Conservation (phyloP, 495 filamentous ascomycete species). For the Penicillium goetzii region DNA sequence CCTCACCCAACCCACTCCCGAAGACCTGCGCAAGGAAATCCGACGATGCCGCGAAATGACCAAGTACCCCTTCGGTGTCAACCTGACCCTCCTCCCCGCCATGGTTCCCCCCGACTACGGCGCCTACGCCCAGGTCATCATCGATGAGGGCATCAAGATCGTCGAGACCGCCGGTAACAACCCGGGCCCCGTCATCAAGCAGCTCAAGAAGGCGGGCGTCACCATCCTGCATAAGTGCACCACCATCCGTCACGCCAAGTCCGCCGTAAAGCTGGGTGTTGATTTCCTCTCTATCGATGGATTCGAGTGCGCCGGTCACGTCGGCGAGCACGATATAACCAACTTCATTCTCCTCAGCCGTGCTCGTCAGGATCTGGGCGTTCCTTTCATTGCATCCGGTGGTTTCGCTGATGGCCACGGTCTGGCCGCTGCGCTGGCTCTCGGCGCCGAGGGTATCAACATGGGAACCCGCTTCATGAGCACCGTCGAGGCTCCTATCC, state of each 20-base stretch:
- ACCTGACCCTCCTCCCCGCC: slow-evolving; percentile 92
- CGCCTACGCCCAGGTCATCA: slow-evolving; percentile 89
- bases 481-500: slow-evolving; percentile 89
- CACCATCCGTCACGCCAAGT: slow-evolving; percentile 90
- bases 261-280: slow-evolving; percentile 90
- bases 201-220: slow-evolving; percentile 78
- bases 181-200: slow-evolving; percentile 86
- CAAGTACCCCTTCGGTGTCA: slow-evolving; percentile 88
- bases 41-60: slow-evolving; percentile 84
- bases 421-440: slow-evolving; percentile 84
- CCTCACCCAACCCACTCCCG: slow-evolving; percentile 90
- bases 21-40: slow-evolving; percentile 93
- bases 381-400: slow-evolving; percentile 94
- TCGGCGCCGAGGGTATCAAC: slow-evolving; percentile 95
- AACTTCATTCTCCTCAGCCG: slow-evolving; percentile 93
- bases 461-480: slow-evolving; percentile 94
- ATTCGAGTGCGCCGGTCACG: slow-evolving; percentile 96
- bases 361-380: slow-evolving; percentile 79
- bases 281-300: slow-evolving; percentile 97
- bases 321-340: slow-evolving; percentile 95
- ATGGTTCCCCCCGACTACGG: slow-evolving; percentile 87
- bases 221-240: slow-evolving; percentile 97
- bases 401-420: slow-evolving; percentile 96
- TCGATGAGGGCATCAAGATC: slow-evolving; percentile 90
- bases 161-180: slow-evolving; percentile 97